Percentiles rank a stretch among this genome's conserved stretches.
These are phyloP conservation scores for Lepidium campestre DNA, from an alignment of 441 rosid species.

Conservation along the genomic window DNA sequence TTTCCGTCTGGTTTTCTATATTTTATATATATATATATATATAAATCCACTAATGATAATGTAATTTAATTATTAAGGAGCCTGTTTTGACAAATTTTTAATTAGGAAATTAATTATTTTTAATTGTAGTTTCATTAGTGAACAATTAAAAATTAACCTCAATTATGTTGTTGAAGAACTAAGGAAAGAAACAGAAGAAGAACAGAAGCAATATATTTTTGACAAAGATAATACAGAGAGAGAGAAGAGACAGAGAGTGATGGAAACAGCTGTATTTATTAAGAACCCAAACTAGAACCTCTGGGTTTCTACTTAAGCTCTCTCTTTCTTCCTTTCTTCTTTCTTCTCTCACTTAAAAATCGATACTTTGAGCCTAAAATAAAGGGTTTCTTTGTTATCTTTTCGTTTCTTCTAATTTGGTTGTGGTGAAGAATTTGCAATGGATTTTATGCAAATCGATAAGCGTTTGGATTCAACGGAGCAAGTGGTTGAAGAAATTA, in stretches of 20 bases:
- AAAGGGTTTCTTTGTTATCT: not conserved
- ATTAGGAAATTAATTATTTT: not conserved
- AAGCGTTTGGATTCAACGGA: slow-evolving; percentile 41
- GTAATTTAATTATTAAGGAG: not conserved
- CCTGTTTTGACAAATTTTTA: not conserved
- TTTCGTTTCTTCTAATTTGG: not conserved
- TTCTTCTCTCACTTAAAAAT: not conserved
- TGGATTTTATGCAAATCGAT: slow-evolving; percentile 34
- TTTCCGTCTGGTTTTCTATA: slow-evolving; percentile 15
- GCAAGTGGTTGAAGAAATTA: slow-evolving; percentile 75
- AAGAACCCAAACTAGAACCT: slow-evolving; percentile 13
- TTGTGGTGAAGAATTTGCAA: not conserved
- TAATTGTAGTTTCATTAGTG: not conserved
- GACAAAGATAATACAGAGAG: not conserved
- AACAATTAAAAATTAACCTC: not conserved
- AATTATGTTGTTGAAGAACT: slow-evolving; percentile 7
- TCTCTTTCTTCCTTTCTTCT: not conserved
- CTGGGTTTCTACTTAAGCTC: slow-evolving; percentile 25
- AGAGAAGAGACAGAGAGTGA: slow-evolving; percentile 21
- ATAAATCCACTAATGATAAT: not conserved
- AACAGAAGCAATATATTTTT: not conserved
- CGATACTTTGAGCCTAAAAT: not conserved
- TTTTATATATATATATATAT: not conserved
- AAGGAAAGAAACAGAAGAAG: not conserved
- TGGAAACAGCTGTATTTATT: slow-evolving; percentile 34